Percentiles rank a stretch among this genome's conserved stretches.
Evolutionary conservation across 176 grass and related monocot genomes (phyloP).

Genomic region (Rhynchospora pubera): DNA sequence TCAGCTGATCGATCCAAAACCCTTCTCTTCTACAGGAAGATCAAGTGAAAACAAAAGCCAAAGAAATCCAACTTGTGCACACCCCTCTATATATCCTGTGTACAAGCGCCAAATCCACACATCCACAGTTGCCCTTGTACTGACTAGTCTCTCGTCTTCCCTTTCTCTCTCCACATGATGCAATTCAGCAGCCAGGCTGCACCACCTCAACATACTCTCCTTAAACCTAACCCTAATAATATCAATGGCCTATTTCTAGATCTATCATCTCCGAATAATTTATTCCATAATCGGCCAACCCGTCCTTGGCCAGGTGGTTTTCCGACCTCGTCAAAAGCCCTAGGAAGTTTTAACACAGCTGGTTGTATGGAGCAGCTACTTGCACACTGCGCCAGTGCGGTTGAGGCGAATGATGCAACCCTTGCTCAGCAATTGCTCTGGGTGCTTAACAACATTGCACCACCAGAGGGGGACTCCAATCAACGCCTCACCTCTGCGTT

Average conservation of each 20-base stretch:
- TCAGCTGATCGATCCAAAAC: constrained; percentile 18
- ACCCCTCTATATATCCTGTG: constrained; percentile 87
- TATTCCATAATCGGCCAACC: neutral
- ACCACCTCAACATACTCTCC: constrained; percentile 38
- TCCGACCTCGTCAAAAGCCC: constrained; percentile 40
- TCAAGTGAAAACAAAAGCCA: constrained; percentile 34
- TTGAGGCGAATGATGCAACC: constrained; percentile 93
- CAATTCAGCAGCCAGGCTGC: constrained; percentile 67
- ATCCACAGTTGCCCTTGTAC: constrained; percentile 47
- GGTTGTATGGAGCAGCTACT: constrained; percentile 98
- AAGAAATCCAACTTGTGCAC: constrained; percentile 53
- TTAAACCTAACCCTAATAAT: constrained; percentile 34
- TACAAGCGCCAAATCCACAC: constrained; percentile 87
- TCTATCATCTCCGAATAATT: constrained; percentile 29
- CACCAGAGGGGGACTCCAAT: constrained; percentile 78
- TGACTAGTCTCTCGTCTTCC: constrained; percentile 1
- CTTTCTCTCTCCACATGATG: constrained; percentile 77
- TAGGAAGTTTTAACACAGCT: constrained; percentile 60
- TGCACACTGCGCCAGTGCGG: constrained; percentile 93
- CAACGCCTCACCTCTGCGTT: constrained; percentile 82
- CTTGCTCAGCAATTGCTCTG: constrained; percentile 94
- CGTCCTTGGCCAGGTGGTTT: constrained; percentile 39
- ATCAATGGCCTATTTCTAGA: constrained; percentile 42
- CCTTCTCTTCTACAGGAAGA: constrained; percentile 38
- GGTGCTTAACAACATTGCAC: constrained; percentile 99